phyloP scores from a whole-genome alignment of 495 filamentous ascomycete genomes.

The Hyaloscypha finlandica region DNA sequence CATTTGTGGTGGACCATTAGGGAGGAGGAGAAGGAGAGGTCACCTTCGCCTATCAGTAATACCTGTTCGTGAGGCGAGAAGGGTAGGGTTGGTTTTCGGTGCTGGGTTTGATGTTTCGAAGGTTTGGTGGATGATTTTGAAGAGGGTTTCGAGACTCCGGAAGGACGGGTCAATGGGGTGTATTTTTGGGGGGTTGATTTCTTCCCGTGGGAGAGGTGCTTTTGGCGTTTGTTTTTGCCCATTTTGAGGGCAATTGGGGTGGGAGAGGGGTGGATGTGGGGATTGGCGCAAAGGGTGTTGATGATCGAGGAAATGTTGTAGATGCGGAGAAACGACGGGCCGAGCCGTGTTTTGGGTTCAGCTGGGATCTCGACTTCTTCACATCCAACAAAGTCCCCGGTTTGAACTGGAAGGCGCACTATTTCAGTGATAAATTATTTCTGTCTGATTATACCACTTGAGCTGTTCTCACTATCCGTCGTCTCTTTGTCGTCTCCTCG shows the following conservation, averaged over 20 bases:
- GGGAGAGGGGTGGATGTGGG: background rate
- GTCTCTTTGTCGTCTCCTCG: no score
- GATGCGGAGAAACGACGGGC: background rate
- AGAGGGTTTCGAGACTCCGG: constrained; percentile 5
- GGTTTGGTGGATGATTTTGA: constrained; percentile 24
- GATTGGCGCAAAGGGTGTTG: background rate
- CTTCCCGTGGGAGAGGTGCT: background rate
- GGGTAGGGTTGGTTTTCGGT: constrained; percentile 66
- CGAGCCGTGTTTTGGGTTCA: background rate
- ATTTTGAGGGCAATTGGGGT: background rate
- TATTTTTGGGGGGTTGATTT: constrained; percentile 2
- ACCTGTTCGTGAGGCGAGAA: constrained; percentile 71
- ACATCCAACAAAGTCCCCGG: background rate
- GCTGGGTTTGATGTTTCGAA: constrained; percentile 30
- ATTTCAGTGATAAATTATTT: no score
- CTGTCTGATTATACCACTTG: no score
- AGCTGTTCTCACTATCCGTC: no score
- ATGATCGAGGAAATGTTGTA: background rate
- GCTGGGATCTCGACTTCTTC: background rate
- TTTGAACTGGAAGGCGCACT: no score
- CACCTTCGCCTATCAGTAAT: constrained; percentile 88
- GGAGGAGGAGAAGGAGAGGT: constrained; percentile 86
- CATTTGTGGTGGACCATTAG: constrained; percentile 72
- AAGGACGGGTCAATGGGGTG: constrained; percentile 5
- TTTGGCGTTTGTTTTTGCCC: constrained; percentile 22